Conservation (phyloP, 345 rosid species). For the Bruguiera gymnorhiza region DNA sequence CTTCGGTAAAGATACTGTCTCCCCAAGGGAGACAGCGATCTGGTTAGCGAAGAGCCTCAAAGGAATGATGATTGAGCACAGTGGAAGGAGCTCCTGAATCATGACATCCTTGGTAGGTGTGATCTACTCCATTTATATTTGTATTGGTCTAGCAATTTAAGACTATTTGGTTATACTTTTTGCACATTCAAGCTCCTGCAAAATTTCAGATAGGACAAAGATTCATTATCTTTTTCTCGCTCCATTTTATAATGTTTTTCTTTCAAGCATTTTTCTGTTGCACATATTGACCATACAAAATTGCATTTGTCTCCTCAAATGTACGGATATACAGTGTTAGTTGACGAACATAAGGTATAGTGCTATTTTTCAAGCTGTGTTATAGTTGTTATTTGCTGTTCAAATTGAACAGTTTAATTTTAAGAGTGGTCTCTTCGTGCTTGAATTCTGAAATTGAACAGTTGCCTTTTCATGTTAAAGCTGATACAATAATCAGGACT, state of each 20-base stretch:
- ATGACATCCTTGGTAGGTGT: slow-evolving; percentile 29
- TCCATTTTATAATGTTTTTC: slow-evolving; percentile 30
- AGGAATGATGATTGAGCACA: slow-evolving; percentile 90
- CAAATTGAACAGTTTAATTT: background rate
- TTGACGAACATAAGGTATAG: slow-evolving; percentile 13
- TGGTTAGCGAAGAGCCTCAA: slow-evolving; percentile 93
- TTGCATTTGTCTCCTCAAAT: slow-evolving; percentile 17
- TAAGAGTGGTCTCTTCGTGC: no score
- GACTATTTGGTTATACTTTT: slow-evolving; percentile 5
- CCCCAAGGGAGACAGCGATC: slow-evolving; percentile 96
- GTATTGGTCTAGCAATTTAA: slow-evolving; percentile 12
- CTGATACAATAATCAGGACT: no score
- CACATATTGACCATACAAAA: slow-evolving; percentile 36
- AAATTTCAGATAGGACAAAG: slow-evolving; percentile 13
- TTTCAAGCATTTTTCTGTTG: slow-evolving; percentile 20
- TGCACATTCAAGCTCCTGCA: slow-evolving; percentile 17
- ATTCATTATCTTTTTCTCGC: background rate
- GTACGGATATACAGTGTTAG: slow-evolving; percentile 16
- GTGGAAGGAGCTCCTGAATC: slow-evolving; percentile 44
- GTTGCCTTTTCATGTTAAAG: no score
- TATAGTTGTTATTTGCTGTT: background rate
- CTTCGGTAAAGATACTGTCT: slow-evolving; percentile 88
- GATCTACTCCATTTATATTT: slow-evolving; percentile 3
- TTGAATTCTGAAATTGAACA: no score
- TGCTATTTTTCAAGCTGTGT: slow-evolving; percentile 15